Evolutionary conservation across 306 rosid genomes (phyloP).

Genomic region (Acacia melanoxylon): DNA sequence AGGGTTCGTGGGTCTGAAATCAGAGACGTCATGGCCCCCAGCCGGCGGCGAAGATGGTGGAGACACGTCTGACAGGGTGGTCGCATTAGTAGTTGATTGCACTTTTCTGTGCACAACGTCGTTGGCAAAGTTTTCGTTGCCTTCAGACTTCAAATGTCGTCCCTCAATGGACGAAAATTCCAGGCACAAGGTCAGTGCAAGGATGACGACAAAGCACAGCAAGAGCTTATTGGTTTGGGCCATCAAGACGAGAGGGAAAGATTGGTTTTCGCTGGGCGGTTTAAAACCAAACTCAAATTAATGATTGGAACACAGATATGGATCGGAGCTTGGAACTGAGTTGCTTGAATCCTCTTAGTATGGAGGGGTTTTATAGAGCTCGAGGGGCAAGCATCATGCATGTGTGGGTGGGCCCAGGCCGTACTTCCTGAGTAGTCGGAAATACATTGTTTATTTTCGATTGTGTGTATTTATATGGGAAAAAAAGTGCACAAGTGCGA

Average conservation of each 20-base stretch:
- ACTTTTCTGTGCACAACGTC: not conserved
- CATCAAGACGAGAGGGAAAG: constrained; percentile 21
- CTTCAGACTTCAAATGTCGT: constrained; percentile 37
- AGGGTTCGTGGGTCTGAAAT: constrained; percentile 67
- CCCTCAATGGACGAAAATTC: constrained; percentile 29
- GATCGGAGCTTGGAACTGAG: constrained; percentile 2
- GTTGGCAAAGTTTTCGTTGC: not conserved
- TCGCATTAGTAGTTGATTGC: not conserved
- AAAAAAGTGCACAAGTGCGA: constrained; percentile 9
- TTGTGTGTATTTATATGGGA: not conserved
- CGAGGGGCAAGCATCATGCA: not conserved
- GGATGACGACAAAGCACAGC: constrained; percentile 13
- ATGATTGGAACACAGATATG: not conserved
- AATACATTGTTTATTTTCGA: not conserved
- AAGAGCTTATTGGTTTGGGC: constrained; percentile 26
- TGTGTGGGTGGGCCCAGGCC: not conserved
- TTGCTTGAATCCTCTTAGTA: not conserved
- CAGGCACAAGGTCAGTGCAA: constrained; percentile 31
- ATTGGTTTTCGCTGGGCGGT: not conserved
- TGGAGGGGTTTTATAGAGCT: constrained; percentile 30
- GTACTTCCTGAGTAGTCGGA: constrained; percentile 5
- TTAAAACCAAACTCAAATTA: not conserved
- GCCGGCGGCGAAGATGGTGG: constrained; percentile 32
- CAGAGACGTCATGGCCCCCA: constrained; percentile 23
- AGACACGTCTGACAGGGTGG: constrained; percentile 1